Evolutionary conservation across 1,284 basidiomycete species (phyloP), one percentile per base, ranked within the genome.

Genomic region (Trichosporon sp.): DNA sequence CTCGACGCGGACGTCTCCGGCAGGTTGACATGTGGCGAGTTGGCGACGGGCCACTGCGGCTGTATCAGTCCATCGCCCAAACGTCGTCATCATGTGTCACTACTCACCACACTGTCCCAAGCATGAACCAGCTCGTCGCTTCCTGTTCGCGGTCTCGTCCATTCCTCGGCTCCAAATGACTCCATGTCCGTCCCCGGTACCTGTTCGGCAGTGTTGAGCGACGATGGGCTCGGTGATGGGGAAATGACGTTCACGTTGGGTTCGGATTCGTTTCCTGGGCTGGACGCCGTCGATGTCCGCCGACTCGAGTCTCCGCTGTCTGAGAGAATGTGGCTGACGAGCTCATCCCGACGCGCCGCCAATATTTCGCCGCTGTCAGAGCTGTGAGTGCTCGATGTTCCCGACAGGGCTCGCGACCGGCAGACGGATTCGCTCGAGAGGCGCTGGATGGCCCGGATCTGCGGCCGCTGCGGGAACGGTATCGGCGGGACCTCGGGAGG

Each of bases 81-180:
- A 32, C 56, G 29, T 29, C 56, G 56, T 32, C 56, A 32, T n/a
- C 6, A 13, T 60, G 56, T 60, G 27, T 32, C 35, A 34, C 2
- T 32, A 79, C 80, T 73, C 68, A 81, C 80, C 21, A 82, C 80
- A 70, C 80, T 82, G 67, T 82, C 80, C 79, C 80, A 82, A n/a
- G 77, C 76, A 71, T 77, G 78, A 32, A 76, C 72, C 2, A 62
- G 60, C 11, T 73, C 70, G 25, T 70, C 65, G 38, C 27, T 34
- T 51, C 64, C 5, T 71, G 34, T 15, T 64, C 60, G 53, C 32
- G 60, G 35, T 13, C 65, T 60, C 56, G 64, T 34, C 23, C 56
- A 27, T 27, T 60, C 56, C 27, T 60, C 56, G 18, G 53, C 53
- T 27, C 29, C 67, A 13, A 31, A 32, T 35, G 62, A n/a, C 56